Conservation (phyloP, 2,329 filamentous ascomycete genomes). For the Ophiocordyceps camponoti-floridani region DNA sequence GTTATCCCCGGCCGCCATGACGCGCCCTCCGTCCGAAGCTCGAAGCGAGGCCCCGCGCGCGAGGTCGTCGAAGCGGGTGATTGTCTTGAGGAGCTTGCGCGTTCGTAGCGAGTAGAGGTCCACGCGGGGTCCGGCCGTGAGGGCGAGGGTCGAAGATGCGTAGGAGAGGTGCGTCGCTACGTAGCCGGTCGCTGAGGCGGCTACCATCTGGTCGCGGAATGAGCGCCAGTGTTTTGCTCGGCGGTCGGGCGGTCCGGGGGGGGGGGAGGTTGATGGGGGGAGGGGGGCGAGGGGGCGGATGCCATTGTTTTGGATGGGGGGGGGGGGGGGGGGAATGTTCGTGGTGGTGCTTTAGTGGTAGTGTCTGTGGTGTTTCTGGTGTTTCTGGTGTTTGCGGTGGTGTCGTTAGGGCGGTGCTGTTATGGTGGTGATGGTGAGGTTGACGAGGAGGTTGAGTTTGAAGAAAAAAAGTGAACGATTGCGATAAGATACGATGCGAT, state of each 20-base stretch:
- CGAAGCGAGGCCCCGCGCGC: constrained; percentile 81
- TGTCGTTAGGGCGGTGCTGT: too few relatives aligned
- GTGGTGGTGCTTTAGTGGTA: too few relatives aligned
- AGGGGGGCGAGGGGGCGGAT: constrained; percentile 60
- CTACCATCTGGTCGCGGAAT: constrained; percentile 79
- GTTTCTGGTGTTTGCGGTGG: too few relatives aligned
- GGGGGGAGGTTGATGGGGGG: too few relatives aligned
- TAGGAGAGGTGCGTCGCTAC: constrained; percentile 82
- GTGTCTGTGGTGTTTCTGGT: too few relatives aligned
- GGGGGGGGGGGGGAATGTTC: too few relatives aligned
- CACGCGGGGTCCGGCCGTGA: constrained; percentile 84
- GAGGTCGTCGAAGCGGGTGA: constrained; percentile 82
- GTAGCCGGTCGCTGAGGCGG: constrained; percentile 79
- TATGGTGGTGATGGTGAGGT: not conserved
- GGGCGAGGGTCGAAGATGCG: constrained; percentile 62
- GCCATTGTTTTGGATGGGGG: constrained; percentile 2
- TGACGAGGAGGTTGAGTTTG: too few relatives aligned
- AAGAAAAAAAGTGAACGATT: too few relatives aligned
- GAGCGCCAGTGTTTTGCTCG: constrained; percentile 93
- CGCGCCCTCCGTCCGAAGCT: constrained; percentile 52
- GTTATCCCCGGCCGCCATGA: constrained; percentile 83
- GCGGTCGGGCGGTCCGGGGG: too few relatives aligned
- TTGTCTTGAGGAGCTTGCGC: constrained; percentile 81
- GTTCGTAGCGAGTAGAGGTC: constrained; percentile 90
- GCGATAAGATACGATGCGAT: too few relatives aligned